Evolutionary conservation across 2,329 filamentous ascomycete species (phyloP).

Genomic region (Trichoderma sp.): DNA sequence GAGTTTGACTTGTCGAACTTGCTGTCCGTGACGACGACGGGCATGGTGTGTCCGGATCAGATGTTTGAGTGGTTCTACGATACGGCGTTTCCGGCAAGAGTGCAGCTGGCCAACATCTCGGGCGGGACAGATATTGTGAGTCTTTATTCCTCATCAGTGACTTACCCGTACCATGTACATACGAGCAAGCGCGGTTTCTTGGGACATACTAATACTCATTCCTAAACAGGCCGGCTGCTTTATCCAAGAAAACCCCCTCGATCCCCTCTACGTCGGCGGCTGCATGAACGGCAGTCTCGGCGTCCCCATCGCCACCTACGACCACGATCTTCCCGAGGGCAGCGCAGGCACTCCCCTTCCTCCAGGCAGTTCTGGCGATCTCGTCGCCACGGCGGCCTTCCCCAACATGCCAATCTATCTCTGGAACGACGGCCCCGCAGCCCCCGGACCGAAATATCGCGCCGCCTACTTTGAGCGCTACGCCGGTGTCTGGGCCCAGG

Average conservation of each 20-base stretch:
- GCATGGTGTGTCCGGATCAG: slow-evolving; percentile 79
- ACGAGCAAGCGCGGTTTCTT: background rate
- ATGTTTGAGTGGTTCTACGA: slow-evolving; percentile 82
- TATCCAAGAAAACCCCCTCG: slow-evolving; percentile 67
- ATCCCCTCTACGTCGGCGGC: slow-evolving; percentile 65
- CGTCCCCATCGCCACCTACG: slow-evolving; percentile 61
- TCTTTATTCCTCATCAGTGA: slow-evolving; percentile 14
- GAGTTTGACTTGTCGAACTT: slow-evolving; percentile 66
- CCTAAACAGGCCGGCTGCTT: slow-evolving; percentile 59
- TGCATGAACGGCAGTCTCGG: slow-evolving; percentile 56
- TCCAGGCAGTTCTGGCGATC: slow-evolving; percentile 70
- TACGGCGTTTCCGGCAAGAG: slow-evolving; percentile 65
- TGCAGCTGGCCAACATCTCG: slow-evolving; percentile 74
- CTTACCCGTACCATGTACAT: background rate
- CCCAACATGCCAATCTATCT: slow-evolving; percentile 75
- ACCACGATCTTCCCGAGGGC: slow-evolving; percentile 59
- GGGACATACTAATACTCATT: slow-evolving; percentile 1
- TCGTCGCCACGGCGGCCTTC: slow-evolving; percentile 71
- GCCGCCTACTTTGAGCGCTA: slow-evolving; percentile 66
- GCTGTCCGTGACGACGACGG: slow-evolving; percentile 68
- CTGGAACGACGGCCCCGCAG: slow-evolving; percentile 57
- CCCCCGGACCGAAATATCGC: slow-evolving; percentile 61
- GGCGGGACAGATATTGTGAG: slow-evolving; percentile 76
- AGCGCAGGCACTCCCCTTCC: slow-evolving; percentile 50
- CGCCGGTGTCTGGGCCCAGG: slow-evolving; percentile 76